Percentiles rank a stretch among this genome's conserved stretches.
Conservation (phyloP, 1,284 basidiomycete species). For the Phylloboletellus chloephorus region DNA sequence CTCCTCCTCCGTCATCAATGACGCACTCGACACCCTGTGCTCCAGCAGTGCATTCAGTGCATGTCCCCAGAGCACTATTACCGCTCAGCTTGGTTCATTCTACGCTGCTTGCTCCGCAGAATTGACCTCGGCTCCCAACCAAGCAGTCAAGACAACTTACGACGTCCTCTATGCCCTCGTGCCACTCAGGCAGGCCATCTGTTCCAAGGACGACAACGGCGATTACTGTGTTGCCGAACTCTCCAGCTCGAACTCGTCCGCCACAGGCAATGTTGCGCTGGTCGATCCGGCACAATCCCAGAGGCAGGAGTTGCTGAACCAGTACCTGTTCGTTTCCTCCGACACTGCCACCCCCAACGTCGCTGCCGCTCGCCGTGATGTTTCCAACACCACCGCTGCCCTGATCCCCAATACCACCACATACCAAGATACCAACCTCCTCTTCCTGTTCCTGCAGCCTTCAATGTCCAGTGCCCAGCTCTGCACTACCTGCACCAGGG, state of each 20-base stretch:
- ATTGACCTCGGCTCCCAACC: slow-evolving; percentile 48
- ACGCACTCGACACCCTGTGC: slow-evolving; percentile 60
- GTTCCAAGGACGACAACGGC: slow-evolving; percentile 66
- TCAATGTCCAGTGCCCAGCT: slow-evolving; percentile 46
- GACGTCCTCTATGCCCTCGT: slow-evolving; percentile 71
- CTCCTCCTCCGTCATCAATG: slow-evolving; percentile 43
- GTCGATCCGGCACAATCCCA: slow-evolving; percentile 10
- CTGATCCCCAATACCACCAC: slow-evolving; percentile 63
- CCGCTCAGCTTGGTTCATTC: slow-evolving; percentile 61
- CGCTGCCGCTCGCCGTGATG: slow-evolving; percentile 30
- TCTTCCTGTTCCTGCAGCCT: slow-evolving; percentile 74
- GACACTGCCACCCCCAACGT: slow-evolving; percentile 15
- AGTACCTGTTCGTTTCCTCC: slow-evolving; percentile 18
- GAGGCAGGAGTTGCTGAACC: slow-evolving; percentile 16
- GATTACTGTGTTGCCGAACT: slow-evolving; percentile 57
- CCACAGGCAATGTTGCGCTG: slow-evolving; percentile 18
- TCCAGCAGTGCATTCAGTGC: slow-evolving; percentile 31
- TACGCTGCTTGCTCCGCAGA: slow-evolving; percentile 65
- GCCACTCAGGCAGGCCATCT: slow-evolving; percentile 65
- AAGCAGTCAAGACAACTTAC: slow-evolving; percentile 58
- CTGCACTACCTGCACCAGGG: slow-evolving; percentile 79
- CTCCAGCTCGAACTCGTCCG: slow-evolving; percentile 23
- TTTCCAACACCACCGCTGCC: slow-evolving; percentile 25
- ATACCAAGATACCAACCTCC: slow-evolving; percentile 59
- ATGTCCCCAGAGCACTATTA: slow-evolving; percentile 59